Evolutionary conservation across 1,139 yeast genomes (phyloP).

Genomic region (Scheffersomyces illinoinensis): DNA sequence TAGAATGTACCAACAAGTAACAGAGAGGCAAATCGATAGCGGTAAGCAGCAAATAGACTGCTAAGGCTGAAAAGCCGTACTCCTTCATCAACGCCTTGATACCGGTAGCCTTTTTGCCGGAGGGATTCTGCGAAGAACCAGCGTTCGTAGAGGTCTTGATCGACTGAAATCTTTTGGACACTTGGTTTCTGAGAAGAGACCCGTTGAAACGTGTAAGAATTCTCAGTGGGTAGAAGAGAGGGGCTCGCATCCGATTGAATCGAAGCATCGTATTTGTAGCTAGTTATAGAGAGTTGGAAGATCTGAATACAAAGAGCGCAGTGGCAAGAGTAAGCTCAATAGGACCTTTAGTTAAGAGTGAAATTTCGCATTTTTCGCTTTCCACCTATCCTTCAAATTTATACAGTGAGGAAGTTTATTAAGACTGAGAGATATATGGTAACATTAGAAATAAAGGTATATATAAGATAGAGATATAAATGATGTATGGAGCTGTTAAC

Average conservation of each 20-base stretch:
- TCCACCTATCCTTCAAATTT: not conserved
- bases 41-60: constrained; percentile 73
- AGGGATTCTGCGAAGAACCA: constrained; percentile 1
- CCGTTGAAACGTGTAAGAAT: constrained; percentile 1
- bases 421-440: not conserved
- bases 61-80: constrained; percentile 91
- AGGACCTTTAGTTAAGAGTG: not conserved
- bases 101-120: constrained; percentile 41
- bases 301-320: not conserved
- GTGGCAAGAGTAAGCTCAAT: not conserved
- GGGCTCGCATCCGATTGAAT: not conserved
- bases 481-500: not conserved
- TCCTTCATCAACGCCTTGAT: constrained; percentile 73
- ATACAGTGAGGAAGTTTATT: not conserved
- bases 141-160: not conserved
- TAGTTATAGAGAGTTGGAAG: not conserved
- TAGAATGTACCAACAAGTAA: constrained; percentile 76
- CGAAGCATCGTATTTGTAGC: not conserved
- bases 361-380: not conserved
- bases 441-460: not conserved
- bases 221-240: not conserved
- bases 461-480: not conserved
- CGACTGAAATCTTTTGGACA: constrained; percentile 1
- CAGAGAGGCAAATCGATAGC: constrained; percentile 81
- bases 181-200: constrained; percentile 3